These are phyloP conservation scores for Trichoderma lentiforme DNA, from an alignment of 2,329 filamentous ascomycete genomes.

Conservation along the genomic window DNA sequence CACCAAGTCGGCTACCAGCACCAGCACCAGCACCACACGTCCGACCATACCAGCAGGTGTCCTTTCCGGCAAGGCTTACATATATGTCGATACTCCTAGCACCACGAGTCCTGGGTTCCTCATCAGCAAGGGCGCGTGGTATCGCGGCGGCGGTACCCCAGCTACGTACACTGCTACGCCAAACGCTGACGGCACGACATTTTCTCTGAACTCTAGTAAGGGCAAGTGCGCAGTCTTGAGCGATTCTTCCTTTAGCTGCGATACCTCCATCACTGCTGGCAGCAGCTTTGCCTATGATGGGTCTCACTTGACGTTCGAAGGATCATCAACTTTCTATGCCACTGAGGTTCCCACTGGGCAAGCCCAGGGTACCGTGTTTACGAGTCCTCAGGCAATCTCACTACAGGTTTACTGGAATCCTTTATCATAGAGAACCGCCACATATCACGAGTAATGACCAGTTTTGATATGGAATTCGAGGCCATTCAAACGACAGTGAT, in stretches of 20 bases:
- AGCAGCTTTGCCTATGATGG: not conserved
- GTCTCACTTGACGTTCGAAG: not conserved
- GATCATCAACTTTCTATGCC: not conserved
- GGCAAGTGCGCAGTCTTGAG: conserved; percentile 3
- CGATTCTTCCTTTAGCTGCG: not conserved
- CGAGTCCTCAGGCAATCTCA: not conserved
- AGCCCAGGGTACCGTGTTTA: not conserved
- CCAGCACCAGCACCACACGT: not conserved
- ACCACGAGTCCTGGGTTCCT: not conserved
- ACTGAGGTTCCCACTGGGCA: not conserved
- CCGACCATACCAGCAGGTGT: not conserved
- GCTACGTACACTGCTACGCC: conserved; percentile 1
- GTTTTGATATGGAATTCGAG: not conserved
- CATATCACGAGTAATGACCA: not conserved
- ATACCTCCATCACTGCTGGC: not conserved
- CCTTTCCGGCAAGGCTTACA: not conserved
- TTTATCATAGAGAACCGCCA: not conserved
- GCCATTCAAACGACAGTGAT: not conserved
- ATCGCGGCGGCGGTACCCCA: conserved; percentile 2
- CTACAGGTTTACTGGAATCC: not conserved
- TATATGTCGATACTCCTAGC: not conserved
- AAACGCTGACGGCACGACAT: not conserved
- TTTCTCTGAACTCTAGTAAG: not conserved
- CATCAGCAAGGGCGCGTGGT: not conserved
- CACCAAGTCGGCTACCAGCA: not conserved